A percentile compares a stretch with the other conserved stretches of the same genome.
These are phyloP conservation scores for Eleusine indica DNA, from an alignment of 176 grass and related monocot species.

Conservation along the genomic window DNA sequence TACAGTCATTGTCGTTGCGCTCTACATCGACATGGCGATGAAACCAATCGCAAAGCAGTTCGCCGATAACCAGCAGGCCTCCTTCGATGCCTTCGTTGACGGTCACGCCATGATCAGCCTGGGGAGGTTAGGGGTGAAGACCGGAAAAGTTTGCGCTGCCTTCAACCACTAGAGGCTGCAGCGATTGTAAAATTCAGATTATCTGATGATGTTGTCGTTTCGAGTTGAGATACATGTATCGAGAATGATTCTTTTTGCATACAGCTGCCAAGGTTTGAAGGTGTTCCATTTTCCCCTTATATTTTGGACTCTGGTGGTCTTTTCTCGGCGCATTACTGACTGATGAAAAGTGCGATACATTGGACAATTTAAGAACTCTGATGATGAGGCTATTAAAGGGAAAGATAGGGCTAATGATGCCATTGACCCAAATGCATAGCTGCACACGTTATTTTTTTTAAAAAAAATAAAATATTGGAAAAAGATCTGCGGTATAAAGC, in stretches of 20 bases:
- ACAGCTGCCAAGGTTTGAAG: slow-evolving; percentile 25
- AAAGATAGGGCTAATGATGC: background rate
- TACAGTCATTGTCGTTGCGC: background rate
- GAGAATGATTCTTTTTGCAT: slow-evolving; percentile 50
- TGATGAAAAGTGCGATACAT: slow-evolving; percentile 42
- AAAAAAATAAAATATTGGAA: too few species aligned
- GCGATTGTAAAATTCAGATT: slow-evolving; percentile 39
- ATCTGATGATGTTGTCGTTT: slow-evolving; percentile 31
- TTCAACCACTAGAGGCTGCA: slow-evolving; percentile 57
- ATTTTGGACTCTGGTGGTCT: background rate
- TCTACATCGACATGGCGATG: slow-evolving; percentile 42
- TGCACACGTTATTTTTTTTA: background rate
- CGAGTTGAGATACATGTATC: slow-evolving; percentile 40
- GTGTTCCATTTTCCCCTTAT: background rate
- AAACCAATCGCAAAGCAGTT: slow-evolving; percentile 40
- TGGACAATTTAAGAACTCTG: slow-evolving; percentile 30
- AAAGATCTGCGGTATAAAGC: too few species aligned
- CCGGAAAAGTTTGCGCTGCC: slow-evolving; percentile 68
- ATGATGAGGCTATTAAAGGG: slow-evolving; percentile 29
- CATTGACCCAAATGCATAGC: too few species aligned
- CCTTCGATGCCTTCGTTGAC: slow-evolving; percentile 58
- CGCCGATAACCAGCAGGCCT: slow-evolving; percentile 48
- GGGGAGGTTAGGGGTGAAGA: slow-evolving; percentile 75
- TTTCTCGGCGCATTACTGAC: slow-evolving; percentile 45
- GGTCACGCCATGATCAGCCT: slow-evolving; percentile 51